Evolutionary conservation across 352 stramenopile genomes (phyloP).

Genomic region (Phytophthora colocasiae): DNA sequence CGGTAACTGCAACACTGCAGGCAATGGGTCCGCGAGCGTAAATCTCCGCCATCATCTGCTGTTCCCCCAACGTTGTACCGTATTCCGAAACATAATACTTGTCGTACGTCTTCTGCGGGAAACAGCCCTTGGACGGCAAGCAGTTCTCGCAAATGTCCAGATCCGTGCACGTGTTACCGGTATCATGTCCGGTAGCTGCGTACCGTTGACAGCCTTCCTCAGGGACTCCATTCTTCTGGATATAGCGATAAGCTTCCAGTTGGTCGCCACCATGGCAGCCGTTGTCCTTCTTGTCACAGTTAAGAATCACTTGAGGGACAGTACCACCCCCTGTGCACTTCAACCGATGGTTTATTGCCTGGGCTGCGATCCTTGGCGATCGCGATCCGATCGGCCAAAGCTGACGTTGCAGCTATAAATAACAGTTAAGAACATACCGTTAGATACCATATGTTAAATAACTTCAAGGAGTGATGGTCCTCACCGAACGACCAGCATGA

Average conservation of each 20-base stretch:
- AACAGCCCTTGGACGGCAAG: constrained; percentile 79
- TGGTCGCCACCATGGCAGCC: constrained; percentile 95
- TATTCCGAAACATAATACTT: constrained; percentile 97
- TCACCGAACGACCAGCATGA: constrained; percentile 89
- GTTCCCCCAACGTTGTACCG: constrained; percentile 89
- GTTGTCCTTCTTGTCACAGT: constrained; percentile 87
- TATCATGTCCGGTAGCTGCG: constrained; percentile 91
- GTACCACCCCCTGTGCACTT: constrained; percentile 78
- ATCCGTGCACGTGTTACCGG: constrained; percentile 83
- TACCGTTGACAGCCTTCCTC: constrained; percentile 97
- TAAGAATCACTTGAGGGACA: constrained; percentile 90
- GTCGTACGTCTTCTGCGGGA: constrained; percentile 92
- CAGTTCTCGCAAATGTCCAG: constrained; percentile 96
- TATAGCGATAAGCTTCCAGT: constrained; percentile 92
- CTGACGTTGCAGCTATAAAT: constrained; percentile 73
- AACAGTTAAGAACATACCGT: too few species aligned
- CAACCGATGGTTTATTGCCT: constrained; percentile 56
- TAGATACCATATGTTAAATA: constrained; percentile 8
- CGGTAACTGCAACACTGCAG: constrained; percentile 93
- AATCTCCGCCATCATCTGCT: constrained; percentile 97
- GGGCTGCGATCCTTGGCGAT: constrained; percentile 76
- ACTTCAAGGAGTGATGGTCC: constrained; percentile 26
- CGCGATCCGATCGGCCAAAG: constrained; percentile 86
- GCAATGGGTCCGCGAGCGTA: constrained; percentile 95
- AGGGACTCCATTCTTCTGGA: constrained; percentile 91